These are phyloP conservation scores for Naganishia antarctica DNA, from an alignment of 768 basidiomycete genomes.

Conservation along the genomic window DNA sequence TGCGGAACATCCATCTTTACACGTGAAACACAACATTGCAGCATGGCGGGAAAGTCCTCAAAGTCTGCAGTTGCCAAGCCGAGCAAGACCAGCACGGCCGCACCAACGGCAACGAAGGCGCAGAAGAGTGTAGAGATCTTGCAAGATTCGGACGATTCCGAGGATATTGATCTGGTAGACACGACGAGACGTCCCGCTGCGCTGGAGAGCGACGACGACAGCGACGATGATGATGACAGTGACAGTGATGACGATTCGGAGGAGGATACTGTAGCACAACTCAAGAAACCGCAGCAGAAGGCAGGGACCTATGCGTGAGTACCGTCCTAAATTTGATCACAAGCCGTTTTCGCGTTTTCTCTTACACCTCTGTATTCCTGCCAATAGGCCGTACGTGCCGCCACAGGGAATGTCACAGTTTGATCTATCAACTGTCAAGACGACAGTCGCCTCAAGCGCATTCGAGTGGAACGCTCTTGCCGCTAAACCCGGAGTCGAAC, in stretches of 20 bases:
- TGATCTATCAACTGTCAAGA: constrained; percentile 22
- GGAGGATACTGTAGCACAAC: not conserved
- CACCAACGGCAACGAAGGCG: not conserved
- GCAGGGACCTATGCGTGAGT: constrained; percentile 13
- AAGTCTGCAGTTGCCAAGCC: not conserved
- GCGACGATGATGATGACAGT: not conserved
- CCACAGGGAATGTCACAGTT: constrained; percentile 1
- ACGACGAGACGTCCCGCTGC: not conserved
- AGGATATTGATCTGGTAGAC: constrained; percentile 7
- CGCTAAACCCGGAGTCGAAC: constrained; percentile 35
- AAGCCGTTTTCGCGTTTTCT: no score
- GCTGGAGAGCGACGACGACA: not conserved
- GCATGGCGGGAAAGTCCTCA: not conserved
- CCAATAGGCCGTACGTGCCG: constrained; percentile 1
- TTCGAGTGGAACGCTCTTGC: constrained; percentile 44
- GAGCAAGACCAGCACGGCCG: not conserved
- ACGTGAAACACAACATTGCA: not conserved
- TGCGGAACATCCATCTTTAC: no score
- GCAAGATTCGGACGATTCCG: constrained; percentile 13
- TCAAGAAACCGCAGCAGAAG: not conserved
- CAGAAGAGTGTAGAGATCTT: not conserved
- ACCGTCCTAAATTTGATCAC: no score
- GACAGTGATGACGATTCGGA: constrained; percentile 3
- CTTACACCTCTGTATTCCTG: not conserved
- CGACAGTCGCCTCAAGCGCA: constrained; percentile 29